Conservation (phyloP, 2,329 filamentous ascomycete species). For the Xylariaceae sp. region DNA sequence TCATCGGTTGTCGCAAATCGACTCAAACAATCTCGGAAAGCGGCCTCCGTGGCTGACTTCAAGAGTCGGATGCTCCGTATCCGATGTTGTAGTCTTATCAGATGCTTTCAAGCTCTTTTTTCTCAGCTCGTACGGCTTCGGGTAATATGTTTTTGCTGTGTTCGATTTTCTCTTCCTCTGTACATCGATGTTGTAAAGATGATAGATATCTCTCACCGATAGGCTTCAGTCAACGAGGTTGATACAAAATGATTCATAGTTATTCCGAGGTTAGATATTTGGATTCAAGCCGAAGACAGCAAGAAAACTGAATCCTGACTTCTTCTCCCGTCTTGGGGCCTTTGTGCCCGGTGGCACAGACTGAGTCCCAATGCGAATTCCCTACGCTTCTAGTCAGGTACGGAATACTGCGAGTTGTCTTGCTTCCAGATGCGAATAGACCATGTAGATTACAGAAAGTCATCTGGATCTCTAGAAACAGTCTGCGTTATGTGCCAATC, state of each 20-base stretch:
- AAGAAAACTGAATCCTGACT: no score
- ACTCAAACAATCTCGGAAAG: slow-evolving; percentile 5
- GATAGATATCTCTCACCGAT: no score
- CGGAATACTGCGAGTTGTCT: neutral
- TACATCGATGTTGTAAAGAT: neutral
- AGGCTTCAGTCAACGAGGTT: no score
- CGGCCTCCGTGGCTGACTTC: neutral
- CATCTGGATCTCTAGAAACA: neutral
- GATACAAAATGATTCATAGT: no score
- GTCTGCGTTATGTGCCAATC: slow-evolving; percentile 6
- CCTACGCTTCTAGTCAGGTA: neutral
- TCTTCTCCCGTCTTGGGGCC: neutral
- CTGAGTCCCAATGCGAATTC: neutral
- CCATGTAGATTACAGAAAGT: neutral
- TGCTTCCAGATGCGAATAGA: neutral
- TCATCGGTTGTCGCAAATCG: neutral
- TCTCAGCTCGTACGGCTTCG: slow-evolving; percentile 4
- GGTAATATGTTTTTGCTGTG: neutral
- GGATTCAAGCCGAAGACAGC: no score
- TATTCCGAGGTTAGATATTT: no score
- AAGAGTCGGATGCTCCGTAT: slow-evolving; percentile 1
- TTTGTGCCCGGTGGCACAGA: slow-evolving; percentile 1
- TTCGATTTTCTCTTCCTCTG: neutral
- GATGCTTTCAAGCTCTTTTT: neutral
- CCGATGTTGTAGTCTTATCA: neutral